Percentiles rank a stretch among this genome's conserved stretches.
Conservation (phyloP, 805 yeast genomes). For the Candida sphagnicola region DNA sequence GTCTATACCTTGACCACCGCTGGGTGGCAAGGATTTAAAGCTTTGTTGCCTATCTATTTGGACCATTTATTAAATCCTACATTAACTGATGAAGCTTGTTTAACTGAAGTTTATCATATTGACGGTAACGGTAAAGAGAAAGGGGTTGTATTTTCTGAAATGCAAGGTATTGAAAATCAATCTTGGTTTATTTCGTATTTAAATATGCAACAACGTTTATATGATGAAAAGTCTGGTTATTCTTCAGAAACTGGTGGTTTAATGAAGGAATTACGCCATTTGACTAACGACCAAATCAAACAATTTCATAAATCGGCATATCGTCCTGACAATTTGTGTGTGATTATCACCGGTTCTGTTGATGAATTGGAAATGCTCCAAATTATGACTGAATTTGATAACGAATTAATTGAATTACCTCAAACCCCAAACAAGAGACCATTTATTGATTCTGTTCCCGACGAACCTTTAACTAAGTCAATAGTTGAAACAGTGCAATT, state of each 20-base stretch:
- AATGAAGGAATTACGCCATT: constrained; percentile 65
- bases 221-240: constrained; percentile 66
- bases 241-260: constrained; percentile 94
- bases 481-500: constrained; percentile 58
- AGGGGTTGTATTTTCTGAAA: constrained; percentile 95
- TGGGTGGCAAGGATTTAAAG: constrained; percentile 92
- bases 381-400: constrained; percentile 60
- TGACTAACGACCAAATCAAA: constrained; percentile 71
- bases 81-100: constrained; percentile 81
- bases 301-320: constrained; percentile 69
- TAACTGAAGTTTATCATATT: constrained; percentile 92
- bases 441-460: constrained; percentile 64
- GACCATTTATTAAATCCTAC: constrained; percentile 87
- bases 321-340: constrained; percentile 78
- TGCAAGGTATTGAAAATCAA: constrained; percentile 88
- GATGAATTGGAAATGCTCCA: constrained; percentile 67
- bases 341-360: constrained; percentile 83
- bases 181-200: constrained; percentile 64
- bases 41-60: constrained; percentile 79
- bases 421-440: constrained; percentile 52
- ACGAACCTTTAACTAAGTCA: constrained; percentile 37
- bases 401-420: constrained; percentile 44
- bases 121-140: constrained; percentile 89
- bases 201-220: constrained; percentile 56
- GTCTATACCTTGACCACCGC: constrained; percentile 90